Evolutionary conservation across 352 stramenopile genomes (phyloP), one percentile per base, ranked within the genome.

Genomic region (Pythium utonaiense): DNA sequence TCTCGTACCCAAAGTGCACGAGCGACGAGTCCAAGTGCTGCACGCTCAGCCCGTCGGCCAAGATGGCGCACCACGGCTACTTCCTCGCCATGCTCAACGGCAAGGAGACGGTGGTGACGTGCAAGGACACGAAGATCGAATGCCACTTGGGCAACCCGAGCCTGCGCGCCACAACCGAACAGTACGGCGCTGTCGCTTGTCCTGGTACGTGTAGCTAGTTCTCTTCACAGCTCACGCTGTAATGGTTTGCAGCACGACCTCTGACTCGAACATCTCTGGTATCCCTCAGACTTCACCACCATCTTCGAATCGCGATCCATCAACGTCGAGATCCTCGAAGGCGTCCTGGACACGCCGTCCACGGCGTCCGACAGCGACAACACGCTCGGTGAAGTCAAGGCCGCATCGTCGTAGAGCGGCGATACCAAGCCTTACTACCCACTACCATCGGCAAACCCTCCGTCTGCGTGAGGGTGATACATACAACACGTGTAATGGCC

Each of bases 1-100:
- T 74, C 36, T 80, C 80, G 66, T 90, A 83, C 66, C 80, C 80
- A 5, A 53, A 80, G 57, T 91, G 81, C 69, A 30, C 60, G 16
- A 49, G 62, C 36, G 70, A 70, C 31, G 48, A 49, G 31, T 75
- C 54, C 61, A 61, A 71, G 56, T 89, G 81, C 69, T 91, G 78
- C 62, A 53, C 65, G 31, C 84, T 86, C 33, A 75, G 74, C 57
- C 73, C 60, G 12, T n/a, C 6, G 31, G 70, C 69, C 21, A 71
- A 61, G 36, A 91, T 91, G 81, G 71, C 66, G 42, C 76, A 78
- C 61, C 81, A 69, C 27, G 81, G 81, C 27, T 88, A 86, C 67
- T 62, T 84, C 12, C 73, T 89, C 28, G 57, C 84, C 36, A 52
- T 57, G 34, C 27, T 87, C 40, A 60, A 75, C 42, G 72, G 73